Evolutionary conservation across 164 flowering plant genomes (phyloP), one percentile per base, ranked within the genome.

Genomic region (Houttuynia cordata): DNA sequence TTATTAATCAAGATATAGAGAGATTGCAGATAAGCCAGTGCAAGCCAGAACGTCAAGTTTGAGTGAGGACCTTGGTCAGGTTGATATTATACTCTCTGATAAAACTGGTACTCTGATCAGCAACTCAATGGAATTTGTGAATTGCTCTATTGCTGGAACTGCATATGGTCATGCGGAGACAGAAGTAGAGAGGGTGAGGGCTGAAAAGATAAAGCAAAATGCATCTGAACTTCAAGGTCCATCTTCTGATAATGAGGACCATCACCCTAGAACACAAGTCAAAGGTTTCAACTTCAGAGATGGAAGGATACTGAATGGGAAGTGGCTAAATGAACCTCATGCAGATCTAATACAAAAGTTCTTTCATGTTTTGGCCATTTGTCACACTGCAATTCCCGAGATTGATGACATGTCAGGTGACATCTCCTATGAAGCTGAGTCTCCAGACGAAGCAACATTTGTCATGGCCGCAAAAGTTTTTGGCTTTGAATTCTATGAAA

Each of bases 401-500:
- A 71, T 69, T 9, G 54, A 79, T 64, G 41, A 69, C 42, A 74
- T 78, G 51, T 25, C 82, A 1, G 80, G 82, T 42, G 83, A 83
- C 62, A 74, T 83, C 57, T 62, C 74, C 22, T 91, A 84, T 76
- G 96, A 91, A 74, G 93, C 91, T 56, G 95, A 91, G 70, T 91
- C 96, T 15, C 93, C 96, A 4, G 97, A 91, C 76, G 97, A 91
- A 80, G 89, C 91, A 56, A 91, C 97, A 56, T 84, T 87, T 80
- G 91, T 87, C 50, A 73, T 83, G 30, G 91, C 97, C 61, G 88
- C 95, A 15, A 73, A 79, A 56, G 86, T 79, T 68, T 62, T 91
- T 71, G 97, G 97, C 1, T 91, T 91, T 77, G 81, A 85, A 59
- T 86, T 91, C 64, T 80, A 70, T 68, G 71, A 64, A 65, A 84